A percentile compares a stretch with the other conserved stretches of the same genome.
Conservation (phyloP, 106 monocot species). For the Agapanthus africanus region DNA sequence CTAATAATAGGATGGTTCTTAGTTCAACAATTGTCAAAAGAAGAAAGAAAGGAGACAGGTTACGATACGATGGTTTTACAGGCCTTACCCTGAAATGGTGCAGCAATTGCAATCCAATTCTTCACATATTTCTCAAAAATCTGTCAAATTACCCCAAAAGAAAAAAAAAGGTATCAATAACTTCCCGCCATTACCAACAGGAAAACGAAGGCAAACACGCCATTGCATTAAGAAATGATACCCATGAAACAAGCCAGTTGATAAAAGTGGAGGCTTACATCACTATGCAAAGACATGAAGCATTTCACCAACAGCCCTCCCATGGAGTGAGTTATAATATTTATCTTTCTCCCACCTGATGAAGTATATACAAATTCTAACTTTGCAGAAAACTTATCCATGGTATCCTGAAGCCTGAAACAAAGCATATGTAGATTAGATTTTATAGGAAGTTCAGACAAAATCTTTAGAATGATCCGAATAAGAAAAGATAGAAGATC, state of each 20-base stretch:
- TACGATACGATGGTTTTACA: no score
- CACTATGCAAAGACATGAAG: conserved; percentile 70
- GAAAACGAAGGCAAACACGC: not conserved
- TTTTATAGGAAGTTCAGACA: not conserved
- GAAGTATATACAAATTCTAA: conserved; percentile 57
- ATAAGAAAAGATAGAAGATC: no score
- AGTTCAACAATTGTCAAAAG: not conserved
- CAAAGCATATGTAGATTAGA: not conserved
- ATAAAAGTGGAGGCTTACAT: conserved; percentile 39
- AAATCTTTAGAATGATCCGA: not conserved
- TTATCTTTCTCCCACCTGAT: conserved; percentile 86
- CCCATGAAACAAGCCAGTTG: not conserved
- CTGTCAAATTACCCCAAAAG: conserved; percentile 32
- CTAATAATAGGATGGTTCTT: not conserved
- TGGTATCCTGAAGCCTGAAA: conserved; percentile 79
- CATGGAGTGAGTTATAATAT: conserved; percentile 93
- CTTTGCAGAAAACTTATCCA: conserved; percentile 70
- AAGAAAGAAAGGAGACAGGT: not conserved
- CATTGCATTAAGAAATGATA: conserved; percentile 7
- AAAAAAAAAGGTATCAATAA: no score
- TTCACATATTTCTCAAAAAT: conserved; percentile 98
- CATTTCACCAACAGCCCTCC: conserved; percentile 94
- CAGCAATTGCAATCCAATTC: conserved; percentile 97
- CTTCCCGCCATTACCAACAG: not conserved
- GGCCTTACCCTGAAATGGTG: conserved; percentile 94